A percentile compares a stretch with the other conserved stretches of the same genome.
Evolutionary conservation across 2,329 filamentous ascomycete genomes (phyloP).

Genomic region (Aspergillus viridinutans): DNA sequence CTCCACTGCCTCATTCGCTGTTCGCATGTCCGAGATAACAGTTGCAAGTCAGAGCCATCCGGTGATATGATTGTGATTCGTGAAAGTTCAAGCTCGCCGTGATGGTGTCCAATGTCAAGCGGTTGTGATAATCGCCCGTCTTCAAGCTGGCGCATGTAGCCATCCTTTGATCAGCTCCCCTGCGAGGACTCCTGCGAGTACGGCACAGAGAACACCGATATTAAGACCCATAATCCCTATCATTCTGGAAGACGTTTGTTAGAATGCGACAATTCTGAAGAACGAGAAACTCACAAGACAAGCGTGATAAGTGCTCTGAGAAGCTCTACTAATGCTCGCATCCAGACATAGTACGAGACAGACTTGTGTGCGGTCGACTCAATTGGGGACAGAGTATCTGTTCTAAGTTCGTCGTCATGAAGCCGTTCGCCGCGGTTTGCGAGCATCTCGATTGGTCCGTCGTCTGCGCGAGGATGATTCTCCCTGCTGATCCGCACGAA

Average conservation of each 20-base stretch:
- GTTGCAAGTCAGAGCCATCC: too few species aligned
- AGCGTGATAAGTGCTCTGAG: conserved; percentile 7
- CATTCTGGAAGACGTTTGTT: conserved; percentile 3
- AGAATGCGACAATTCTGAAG: neutral
- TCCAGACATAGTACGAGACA: neutral
- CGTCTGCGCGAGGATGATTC: neutral
- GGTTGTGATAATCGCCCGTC: neutral
- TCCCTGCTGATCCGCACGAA: neutral
- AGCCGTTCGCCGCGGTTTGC: neutral
- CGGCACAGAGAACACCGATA: conserved; percentile 6
- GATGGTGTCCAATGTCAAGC: neutral
- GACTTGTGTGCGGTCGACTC: neutral
- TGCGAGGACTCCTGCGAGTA: conserved; percentile 7
- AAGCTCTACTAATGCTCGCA: conserved; percentile 6
- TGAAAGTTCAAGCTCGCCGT: too few species aligned
- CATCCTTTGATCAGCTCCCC: conserved; percentile 4
- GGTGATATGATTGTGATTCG: too few species aligned
- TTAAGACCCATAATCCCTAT: conserved; percentile 15
- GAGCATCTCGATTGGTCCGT: neutral
- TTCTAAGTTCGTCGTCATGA: too few species aligned
- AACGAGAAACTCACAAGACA: conserved; percentile 3
- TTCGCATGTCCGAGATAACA: neutral
- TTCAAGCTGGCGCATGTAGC: neutral
- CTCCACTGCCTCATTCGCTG: neutral
- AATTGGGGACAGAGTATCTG: neutral